phyloP scores from a whole-genome alignment of 1,284 basidiomycete genomes.

The Ceratobasidium theobromae region DNA sequence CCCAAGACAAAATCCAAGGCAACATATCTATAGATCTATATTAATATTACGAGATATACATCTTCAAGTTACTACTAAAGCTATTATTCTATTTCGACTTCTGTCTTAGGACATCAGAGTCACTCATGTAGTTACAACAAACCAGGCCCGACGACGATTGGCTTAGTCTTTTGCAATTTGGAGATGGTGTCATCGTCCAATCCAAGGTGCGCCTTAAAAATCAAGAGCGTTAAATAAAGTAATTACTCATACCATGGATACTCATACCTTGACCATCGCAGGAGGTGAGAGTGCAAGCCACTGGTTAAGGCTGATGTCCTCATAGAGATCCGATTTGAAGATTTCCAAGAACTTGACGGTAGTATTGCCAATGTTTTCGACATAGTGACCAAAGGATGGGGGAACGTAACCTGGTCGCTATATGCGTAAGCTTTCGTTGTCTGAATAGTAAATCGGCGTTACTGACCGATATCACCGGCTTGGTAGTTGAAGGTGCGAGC shows the following conservation, averaged over 20 bases:
- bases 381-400: constrained; percentile 62
- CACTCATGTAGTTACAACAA: neutral
- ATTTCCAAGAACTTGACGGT: constrained; percentile 66
- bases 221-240: neutral
- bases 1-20: no score
- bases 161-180: neutral
- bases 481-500: constrained; percentile 69
- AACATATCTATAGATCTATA: no score
- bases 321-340: constrained; percentile 55
- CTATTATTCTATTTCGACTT: no score
- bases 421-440: neutral
- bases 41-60: no score
- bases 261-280: constrained; percentile 53
- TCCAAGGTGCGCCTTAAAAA: neutral
- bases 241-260: neutral
- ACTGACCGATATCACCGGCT: constrained; percentile 64
- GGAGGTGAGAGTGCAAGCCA: constrained; percentile 69
- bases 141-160: neutral
- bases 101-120: no score
- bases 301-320: constrained; percentile 62
- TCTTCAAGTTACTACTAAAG: no score
- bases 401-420: constrained; percentile 53
- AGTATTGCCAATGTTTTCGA: constrained; percentile 69
- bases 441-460: neutral
- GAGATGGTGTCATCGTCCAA: neutral